Conservation (phyloP, 768 basidiomycete genomes). For the Rhizopogon vesiculosus region DNA sequence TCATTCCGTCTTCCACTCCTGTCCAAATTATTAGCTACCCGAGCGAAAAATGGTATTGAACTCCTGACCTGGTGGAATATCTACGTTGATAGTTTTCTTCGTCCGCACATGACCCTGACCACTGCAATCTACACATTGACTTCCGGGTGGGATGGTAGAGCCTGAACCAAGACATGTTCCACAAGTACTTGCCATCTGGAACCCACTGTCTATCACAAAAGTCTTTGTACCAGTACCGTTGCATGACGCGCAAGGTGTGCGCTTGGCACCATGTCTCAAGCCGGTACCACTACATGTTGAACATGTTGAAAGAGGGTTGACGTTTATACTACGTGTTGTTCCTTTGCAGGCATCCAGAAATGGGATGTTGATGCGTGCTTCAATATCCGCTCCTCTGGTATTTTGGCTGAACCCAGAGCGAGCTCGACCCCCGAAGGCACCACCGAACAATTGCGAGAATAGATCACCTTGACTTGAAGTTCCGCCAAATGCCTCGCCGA, state of each 20-base stretch:
- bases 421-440: constrained; percentile 47
- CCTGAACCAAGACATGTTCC: constrained; percentile 78
- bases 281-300: constrained; percentile 81
- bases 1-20: constrained; percentile 97
- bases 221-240: constrained; percentile 84
- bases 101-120: constrained; percentile 87
- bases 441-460: constrained; percentile 84
- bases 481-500: constrained; percentile 55
- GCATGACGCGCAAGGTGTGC: constrained; percentile 74
- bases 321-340: constrained; percentile 63
- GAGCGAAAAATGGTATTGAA: not conserved
- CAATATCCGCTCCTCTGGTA: constrained; percentile 75
- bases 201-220: constrained; percentile 88
- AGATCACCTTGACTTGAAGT: constrained; percentile 51
- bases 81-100: constrained; percentile 72
- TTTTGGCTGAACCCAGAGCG: constrained; percentile 40
- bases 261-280: constrained; percentile 80
- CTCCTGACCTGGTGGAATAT: constrained; percentile 78
- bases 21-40: constrained; percentile 5
- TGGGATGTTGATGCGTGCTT: constrained; percentile 65
- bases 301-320: constrained; percentile 83
- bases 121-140: constrained; percentile 74
- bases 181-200: constrained; percentile 96
- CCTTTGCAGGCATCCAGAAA: constrained; percentile 98
- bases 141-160: constrained; percentile 68